Conservation (phyloP, 179 eudicot genomes). For the Drosera spatulata region DNA sequence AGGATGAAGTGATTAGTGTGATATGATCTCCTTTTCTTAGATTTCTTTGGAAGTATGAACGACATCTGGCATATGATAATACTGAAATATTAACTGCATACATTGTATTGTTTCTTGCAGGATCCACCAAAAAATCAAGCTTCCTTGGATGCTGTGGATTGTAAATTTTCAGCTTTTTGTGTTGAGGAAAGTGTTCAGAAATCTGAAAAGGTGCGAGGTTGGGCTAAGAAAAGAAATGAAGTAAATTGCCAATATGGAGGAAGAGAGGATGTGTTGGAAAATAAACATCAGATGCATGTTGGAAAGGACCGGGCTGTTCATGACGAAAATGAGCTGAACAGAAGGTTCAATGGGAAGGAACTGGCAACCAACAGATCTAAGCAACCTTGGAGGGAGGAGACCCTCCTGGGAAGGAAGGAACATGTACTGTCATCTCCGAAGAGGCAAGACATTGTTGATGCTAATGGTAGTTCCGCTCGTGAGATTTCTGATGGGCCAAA, state of each 20-base stretch:
- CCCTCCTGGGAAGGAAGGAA: conserved; percentile 12
- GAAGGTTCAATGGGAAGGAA: conserved; percentile 15
- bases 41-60: no score
- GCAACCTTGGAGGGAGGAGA: conserved; percentile 18
- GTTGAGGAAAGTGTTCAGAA: conserved; percentile 20
- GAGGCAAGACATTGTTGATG: conserved; percentile 12
- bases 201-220: conserved; percentile 16
- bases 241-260: conserved; percentile 14
- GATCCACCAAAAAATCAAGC: conserved; percentile 21
- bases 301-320: conserved; percentile 11
- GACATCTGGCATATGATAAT: no score
- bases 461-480: conserved; percentile 12
- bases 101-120: conserved; percentile 24
- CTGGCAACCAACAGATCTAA: conserved; percentile 16
- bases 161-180: conserved; percentile 15
- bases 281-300: conserved; percentile 10
- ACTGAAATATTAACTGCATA: no score
- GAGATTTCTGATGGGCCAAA: conserved; percentile 3
- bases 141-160: conserved; percentile 14
- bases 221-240: conserved; percentile 18
- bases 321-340: conserved; percentile 23
- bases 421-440: conserved; percentile 13
- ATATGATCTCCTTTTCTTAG: no score
- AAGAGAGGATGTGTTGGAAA: conserved; percentile 9
- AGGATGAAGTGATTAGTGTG: no score